Evolutionary conservation across 768 basidiomycete species (phyloP).

Genomic region (Suillus clintonianus): DNA sequence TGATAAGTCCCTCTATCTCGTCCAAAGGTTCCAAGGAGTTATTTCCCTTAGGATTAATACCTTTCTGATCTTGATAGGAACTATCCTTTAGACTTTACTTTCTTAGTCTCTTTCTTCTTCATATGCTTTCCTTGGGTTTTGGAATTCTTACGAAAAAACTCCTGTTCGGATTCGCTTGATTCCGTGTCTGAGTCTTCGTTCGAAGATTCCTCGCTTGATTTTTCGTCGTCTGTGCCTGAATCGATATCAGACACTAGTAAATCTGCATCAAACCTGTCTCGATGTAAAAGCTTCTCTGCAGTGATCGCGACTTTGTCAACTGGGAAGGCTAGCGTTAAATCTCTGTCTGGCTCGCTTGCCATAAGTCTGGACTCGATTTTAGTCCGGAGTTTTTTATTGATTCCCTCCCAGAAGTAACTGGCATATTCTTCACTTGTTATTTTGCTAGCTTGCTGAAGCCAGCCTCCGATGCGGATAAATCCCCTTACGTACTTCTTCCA

Average conservation of each 20-base stretch:
- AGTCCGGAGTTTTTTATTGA: slow-evolving; percentile 1
- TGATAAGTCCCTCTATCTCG: too few relatives aligned
- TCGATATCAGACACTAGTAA: not conserved
- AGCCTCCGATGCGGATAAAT: slow-evolving; percentile 15
- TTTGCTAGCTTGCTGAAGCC: not conserved
- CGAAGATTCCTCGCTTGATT: slow-evolving; percentile 3
- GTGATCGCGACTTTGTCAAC: not conserved
- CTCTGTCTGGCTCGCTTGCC: not conserved
- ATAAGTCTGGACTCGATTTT: slow-evolving; percentile 9
- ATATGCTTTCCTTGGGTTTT: slow-evolving; percentile 12
- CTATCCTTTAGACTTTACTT: slow-evolving; percentile 5
- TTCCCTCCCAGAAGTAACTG: slow-evolving; percentile 13
- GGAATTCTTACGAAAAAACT: slow-evolving; percentile 10
- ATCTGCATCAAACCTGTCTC: slow-evolving; percentile 4
- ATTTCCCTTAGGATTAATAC: too few relatives aligned
- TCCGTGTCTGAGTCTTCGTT: not conserved
- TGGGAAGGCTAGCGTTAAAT: slow-evolving; percentile 2
- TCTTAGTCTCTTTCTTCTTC: slow-evolving; percentile 11
- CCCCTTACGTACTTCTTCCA: slow-evolving; percentile 13
- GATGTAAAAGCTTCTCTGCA: slow-evolving; percentile 1
- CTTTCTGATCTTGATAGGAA: too few relatives aligned
- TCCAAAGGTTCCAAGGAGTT: too few relatives aligned
- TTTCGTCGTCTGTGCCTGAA: slow-evolving; percentile 2
- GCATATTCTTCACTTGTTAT: slow-evolving; percentile 1
- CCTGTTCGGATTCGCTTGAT: not conserved